Conservation (phyloP, 2,329 filamentous ascomycete species). For the Albifimbria verrucaria region DNA sequence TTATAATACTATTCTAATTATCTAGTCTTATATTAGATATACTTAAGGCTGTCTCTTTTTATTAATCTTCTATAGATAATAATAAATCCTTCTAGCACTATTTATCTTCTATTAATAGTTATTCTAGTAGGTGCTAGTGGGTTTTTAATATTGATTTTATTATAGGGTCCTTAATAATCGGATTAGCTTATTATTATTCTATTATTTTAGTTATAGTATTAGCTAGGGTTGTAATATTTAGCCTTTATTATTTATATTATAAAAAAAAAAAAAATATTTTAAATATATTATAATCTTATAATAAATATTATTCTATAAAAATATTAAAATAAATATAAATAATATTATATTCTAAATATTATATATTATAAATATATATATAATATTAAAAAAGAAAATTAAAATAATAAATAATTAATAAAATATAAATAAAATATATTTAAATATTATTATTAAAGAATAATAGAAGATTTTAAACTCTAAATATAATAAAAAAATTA, state of each 20-base stretch:
- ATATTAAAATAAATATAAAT: too few species aligned
- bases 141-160: neutral
- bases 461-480: too few species aligned
- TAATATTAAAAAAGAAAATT: too few species aligned
- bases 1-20: too few species aligned
- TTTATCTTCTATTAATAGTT: too few species aligned
- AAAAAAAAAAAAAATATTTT: too few species aligned
- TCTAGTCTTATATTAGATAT: neutral
- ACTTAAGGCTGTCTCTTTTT: neutral
- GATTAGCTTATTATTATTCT: neutral
- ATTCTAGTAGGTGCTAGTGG: neutral
- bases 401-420: too few species aligned
- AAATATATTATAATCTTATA: too few species aligned
- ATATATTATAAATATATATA: neutral
- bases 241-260: too few species aligned
- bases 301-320: too few species aligned
- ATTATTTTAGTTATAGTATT: neutral
- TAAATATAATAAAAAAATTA: conserved; percentile 2
- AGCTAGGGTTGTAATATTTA: neutral
- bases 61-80: neutral
- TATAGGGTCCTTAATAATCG: neutral
- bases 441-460: conserved; percentile 7
- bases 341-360: too few species aligned
- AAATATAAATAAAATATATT: conserved; percentile 5
- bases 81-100: neutral